Evolutionary conservation across 1,284 basidiomycete species (phyloP), one percentile per base, ranked within the genome.

Genomic region (Porodaedalea pini): DNA sequence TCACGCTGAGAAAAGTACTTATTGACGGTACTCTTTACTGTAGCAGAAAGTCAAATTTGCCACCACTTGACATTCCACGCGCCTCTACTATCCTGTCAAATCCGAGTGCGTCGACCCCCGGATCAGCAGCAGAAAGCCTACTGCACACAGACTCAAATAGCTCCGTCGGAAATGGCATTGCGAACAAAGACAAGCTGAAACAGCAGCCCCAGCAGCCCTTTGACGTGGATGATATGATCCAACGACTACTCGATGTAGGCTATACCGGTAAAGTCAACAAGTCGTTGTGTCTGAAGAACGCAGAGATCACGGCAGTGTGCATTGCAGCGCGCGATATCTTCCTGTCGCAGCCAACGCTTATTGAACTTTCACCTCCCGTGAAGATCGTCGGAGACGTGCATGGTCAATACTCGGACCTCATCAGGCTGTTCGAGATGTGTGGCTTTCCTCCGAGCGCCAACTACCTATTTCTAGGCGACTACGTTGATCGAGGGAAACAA

Each of bases 381-480:
- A 99, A 99, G 81, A 98, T 99, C 63, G 96, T 99, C 13, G 97
- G 97, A 29, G 97, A 99, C 73, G 95, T 98, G 2, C 97, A 99
- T 71, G 97, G 97, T 3, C 95, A 98, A 74, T 99, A 98, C 73
- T 94, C 92, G 59, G 97, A 99, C 78, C 85, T 99, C 67, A 96
- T 99, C 66, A 88, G 97, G 55, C 77, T 99, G 58, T 99, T 99
- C 69, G 97, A 99, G 73, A 98, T 98, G 95, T 98, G 97, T 68
- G 97, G 97, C 11, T 99, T 98, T 74, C 97, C 97, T 21, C 97
- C 97, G 2, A 83, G 89, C 7, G 90, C 95, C 62, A 99, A 99
- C 72, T 99, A 99, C 72, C 89, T 99, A 60, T 99, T 99, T 79
- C 81, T 98, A 32, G 96, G 96, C 51, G 96, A 99, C 76, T 99